Evolutionary conservation across 2,329 filamentous ascomycete genomes (phyloP), one percentile per base, ranked within the genome.

Genomic region (Colletotrichum eleusines): DNA sequence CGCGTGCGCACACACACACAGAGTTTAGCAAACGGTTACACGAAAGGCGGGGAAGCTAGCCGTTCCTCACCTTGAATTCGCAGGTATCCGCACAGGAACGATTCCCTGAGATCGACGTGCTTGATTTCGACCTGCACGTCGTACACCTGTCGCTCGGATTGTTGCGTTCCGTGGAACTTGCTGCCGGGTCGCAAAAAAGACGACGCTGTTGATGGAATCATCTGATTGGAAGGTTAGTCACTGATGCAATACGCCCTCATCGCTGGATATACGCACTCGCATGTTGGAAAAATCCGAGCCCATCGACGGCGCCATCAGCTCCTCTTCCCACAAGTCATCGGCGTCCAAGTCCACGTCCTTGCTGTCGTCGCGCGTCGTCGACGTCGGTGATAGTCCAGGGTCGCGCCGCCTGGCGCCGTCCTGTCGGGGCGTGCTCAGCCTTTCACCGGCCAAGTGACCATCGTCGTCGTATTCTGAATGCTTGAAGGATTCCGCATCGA

Each of bases 121-220:
- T 98, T 97, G 75, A 99, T 94, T 78, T 98, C 95, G 2, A 99
- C 96, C 77, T 98, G 93, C 1, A 99, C 96, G 73, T 97, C 94
- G 79, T 99, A 99, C 12, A 93, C 89, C 79, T 97, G 94, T 71
- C 93, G 90, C 79, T 98, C 95, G 3, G 95, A 98, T 78, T 95
- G 92, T 77, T 99, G 96, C 18, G 93, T 97, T 68, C 96, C 96
- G 70, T 89, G 88, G 78, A 98, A 99, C 76, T 89, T 93, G 81
- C 94, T 97, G 23, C 95, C 95, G 2, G 95, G 90, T 55, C 94
- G 92, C 66, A 99, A 85, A 79, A 91, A 97, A 0, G 94, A 96
- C 0, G 94, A 97, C 1, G 94, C 91, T n/a, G 92, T 90, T 65
- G 90, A 90, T 3, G 94, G 92, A 68, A 92, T 87, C 74, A 92